Evolutionary conservation across 768 basidiomycete genomes (phyloP).

Genomic region (Clathrus columnatus): DNA sequence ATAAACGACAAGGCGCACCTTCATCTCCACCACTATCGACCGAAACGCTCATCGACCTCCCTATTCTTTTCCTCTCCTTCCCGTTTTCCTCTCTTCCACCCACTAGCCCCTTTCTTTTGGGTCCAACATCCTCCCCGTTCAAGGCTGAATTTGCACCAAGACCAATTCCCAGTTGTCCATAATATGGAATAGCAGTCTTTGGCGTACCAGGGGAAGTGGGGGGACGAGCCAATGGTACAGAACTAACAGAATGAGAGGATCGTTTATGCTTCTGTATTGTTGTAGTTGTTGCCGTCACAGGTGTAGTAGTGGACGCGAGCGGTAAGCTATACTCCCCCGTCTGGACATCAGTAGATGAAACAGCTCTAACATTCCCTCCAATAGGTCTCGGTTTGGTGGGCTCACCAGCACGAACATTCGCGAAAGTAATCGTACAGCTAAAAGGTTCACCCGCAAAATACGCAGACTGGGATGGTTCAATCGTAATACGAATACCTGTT

Average conservation of each 20-base stretch:
- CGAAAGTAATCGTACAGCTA: constrained; percentile 76
- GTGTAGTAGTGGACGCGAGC: neutral
- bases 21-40: neutral
- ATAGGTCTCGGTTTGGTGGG: constrained; percentile 29
- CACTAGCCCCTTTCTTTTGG: neutral
- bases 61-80: neutral
- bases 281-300: neutral
- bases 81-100: neutral
- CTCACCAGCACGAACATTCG: constrained; percentile 60
- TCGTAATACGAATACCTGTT: constrained; percentile 51
- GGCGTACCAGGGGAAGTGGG: constrained; percentile 73
- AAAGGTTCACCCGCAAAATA: constrained; percentile 92
- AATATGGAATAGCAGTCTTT: constrained; percentile 25
- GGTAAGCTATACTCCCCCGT: neutral
- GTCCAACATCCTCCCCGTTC: neutral
- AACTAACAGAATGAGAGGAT: constrained; percentile 72
- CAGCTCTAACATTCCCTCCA: constrained; percentile 18
- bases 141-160: constrained; percentile 33
- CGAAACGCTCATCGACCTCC: neutral
- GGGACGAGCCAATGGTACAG: constrained; percentile 70
- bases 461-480: constrained; percentile 74
- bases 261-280: constrained; percentile 31
- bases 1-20: neutral
- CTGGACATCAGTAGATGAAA: neutral
- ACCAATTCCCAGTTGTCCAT: constrained; percentile 12